Conservation (phyloP, 768 basidiomycete genomes). For the Mycena alexandri region DNA sequence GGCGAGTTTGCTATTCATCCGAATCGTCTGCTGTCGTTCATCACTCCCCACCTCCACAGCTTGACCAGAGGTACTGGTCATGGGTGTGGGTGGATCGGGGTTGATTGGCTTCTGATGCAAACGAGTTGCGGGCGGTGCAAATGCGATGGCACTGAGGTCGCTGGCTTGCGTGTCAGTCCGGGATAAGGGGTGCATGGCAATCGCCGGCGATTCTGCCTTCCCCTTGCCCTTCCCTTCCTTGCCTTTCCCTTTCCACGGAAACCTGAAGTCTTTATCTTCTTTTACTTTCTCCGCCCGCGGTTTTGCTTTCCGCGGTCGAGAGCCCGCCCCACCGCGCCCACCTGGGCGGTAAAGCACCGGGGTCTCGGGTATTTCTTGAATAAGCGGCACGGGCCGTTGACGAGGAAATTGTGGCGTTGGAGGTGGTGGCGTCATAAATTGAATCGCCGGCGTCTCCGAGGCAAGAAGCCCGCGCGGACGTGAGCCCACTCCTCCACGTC, state of each 20-base stretch:
- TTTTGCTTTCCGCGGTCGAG: conserved; percentile 27
- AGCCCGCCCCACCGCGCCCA: conserved; percentile 31
- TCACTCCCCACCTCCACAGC: too few relatives aligned
- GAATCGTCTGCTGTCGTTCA: not conserved
- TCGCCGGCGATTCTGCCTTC: not conserved
- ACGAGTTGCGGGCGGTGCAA: not conserved
- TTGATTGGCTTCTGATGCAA: not conserved
- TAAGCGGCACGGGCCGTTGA: not conserved
- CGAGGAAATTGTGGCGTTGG: not conserved
- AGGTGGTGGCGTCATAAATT: not conserved
- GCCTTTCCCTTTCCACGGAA: conserved; percentile 29
- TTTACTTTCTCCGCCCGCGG: not conserved
- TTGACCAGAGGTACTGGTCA: too few relatives aligned
- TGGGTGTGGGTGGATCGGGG: conserved; percentile 12
- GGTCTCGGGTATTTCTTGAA: conserved; percentile 5
- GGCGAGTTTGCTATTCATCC: conserved; percentile 7
- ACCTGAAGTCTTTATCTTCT: conserved; percentile 12
- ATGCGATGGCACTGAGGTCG: conserved; percentile 12
- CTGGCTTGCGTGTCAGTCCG: conserved; percentile 23
- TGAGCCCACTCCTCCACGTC: conserved; percentile 29
- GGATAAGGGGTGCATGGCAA: not conserved
- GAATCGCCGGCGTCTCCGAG: not conserved
- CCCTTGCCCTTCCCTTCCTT: conserved; percentile 18
- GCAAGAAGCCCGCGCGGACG: conserved; percentile 15
- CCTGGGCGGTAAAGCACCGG: conserved; percentile 15